These are phyloP conservation scores for Dioscorea dumetorum DNA, from an alignment of 106 monocot species.

Conservation along the genomic window DNA sequence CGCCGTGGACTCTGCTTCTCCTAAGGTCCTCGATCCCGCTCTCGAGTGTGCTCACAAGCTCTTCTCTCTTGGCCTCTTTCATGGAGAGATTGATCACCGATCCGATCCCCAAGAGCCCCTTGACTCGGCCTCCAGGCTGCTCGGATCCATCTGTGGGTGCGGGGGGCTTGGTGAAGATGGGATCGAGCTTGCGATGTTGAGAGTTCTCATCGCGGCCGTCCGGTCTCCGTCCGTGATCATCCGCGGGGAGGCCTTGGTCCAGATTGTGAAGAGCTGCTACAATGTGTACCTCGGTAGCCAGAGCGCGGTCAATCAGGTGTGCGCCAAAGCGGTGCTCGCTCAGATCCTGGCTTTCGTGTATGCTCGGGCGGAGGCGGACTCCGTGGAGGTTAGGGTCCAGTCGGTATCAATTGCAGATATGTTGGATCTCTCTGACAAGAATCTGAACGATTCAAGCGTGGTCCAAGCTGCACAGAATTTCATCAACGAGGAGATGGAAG, in stretches of 20 bases:
- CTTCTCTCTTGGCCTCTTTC: slow-evolving; percentile 17
- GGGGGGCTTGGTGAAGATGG: slow-evolving; percentile 47
- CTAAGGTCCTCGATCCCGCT: slow-evolving; percentile 36
- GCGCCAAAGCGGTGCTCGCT: slow-evolving; percentile 67
- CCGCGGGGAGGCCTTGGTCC: slow-evolving; percentile 59
- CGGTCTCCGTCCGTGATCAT: slow-evolving; percentile 47
- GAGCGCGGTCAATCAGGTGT: slow-evolving; percentile 65
- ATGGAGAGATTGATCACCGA: slow-evolving; percentile 12
- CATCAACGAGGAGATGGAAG: slow-evolving; percentile 72
- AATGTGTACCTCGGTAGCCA: slow-evolving; percentile 84
- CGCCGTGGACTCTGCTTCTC: slow-evolving; percentile 20
- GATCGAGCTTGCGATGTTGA: slow-evolving; percentile 59
- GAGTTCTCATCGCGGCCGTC: slow-evolving; percentile 59
- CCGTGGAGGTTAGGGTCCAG: slow-evolving; percentile 33
- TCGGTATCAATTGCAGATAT: slow-evolving; percentile 61
- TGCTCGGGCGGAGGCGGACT: slow-evolving; percentile 60
- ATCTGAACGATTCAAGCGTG: slow-evolving; percentile 68
- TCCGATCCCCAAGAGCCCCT: not conserved
- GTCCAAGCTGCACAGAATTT: slow-evolving; percentile 75
- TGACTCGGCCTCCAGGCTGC: slow-evolving; percentile 16
- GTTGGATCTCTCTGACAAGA: slow-evolving; percentile 79
- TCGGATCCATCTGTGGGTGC: slow-evolving; percentile 35
- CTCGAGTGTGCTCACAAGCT: slow-evolving; percentile 40
- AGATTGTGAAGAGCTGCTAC: slow-evolving; percentile 76
- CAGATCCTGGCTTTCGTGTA: slow-evolving; percentile 64